These are phyloP conservation scores for Lycium barbarum DNA, from an alignment of 257 asterid genomes.

Conservation along the genomic window DNA sequence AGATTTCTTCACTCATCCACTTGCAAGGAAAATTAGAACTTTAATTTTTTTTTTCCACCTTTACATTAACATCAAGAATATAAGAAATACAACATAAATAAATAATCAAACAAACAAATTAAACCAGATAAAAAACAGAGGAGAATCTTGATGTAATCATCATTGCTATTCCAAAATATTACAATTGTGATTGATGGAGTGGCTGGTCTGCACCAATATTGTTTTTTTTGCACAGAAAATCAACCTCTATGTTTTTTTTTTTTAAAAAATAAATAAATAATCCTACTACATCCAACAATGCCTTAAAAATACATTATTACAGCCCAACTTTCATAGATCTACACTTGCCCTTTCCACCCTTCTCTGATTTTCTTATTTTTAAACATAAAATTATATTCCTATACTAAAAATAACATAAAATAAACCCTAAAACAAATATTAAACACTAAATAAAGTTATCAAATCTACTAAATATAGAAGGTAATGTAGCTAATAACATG, in stretches of 20 bases:
- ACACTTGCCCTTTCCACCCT: conserved; percentile 44
- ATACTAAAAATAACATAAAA: too few species aligned
- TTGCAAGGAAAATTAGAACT: not conserved
- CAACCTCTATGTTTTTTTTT: conserved; percentile 27
- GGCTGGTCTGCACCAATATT: too few species aligned
- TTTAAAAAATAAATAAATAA: too few species aligned
- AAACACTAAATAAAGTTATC: too few species aligned
- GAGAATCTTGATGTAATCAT: conserved; percentile 50
- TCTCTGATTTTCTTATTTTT: conserved; percentile 23
- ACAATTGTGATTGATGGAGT: conserved; percentile 33
- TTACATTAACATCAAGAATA: not conserved
- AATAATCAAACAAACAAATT: not conserved
- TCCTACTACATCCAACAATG: conserved; percentile 35
- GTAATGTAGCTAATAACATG: too few species aligned
- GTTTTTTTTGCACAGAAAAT: conserved; percentile 44
- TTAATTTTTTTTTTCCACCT: not conserved
- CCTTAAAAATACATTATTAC: conserved; percentile 45
- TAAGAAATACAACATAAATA: not conserved
- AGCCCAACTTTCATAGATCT: conserved; percentile 54
- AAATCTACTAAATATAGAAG: too few species aligned
- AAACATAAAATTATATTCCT: conserved; percentile 48
- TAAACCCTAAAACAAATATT: too few species aligned
- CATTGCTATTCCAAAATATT: conserved; percentile 47
- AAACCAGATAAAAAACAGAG: not conserved
- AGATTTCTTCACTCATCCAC: conserved; percentile 33